Base-by-base conservation (phyloP, 306 rosid genomes). In the Trichosanthes cucumerina region DNA sequence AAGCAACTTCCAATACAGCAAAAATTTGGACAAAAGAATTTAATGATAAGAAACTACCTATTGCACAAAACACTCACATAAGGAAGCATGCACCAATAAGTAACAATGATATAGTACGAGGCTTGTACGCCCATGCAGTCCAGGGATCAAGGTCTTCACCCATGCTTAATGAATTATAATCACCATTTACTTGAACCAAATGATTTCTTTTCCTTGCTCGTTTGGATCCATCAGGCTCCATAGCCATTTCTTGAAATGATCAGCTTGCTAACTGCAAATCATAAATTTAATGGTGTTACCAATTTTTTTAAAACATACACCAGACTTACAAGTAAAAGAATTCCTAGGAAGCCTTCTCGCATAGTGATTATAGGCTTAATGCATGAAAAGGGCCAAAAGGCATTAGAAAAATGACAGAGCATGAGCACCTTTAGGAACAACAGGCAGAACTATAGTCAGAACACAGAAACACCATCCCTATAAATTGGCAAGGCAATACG, bases 101-200 rank as follows among this genome's bases (percentile, higher is more conserved):
- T 80, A 96, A 89, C 85, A 96, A 82, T 28, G 99, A 87, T 78
- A 96, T 86, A 0, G 99, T 96, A 18, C 92, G 99, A 78, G 99
- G 99, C 91, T 84, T 92, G 96, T 96, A 96, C 19, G 99, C 98
- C 99, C 98, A 96, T 24, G 99, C 99, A 64, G 99, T 96, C 99
- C 99, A 96, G n/a, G 99, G 99, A 90, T 96, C 99, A 80, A 84
- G 84, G 18, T 92, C 99, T 65, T 92, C 97, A 13, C 88, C 87
- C 77, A 76, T 52, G 82, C 79, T 82, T 44, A 82, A 83, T 50
- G 76, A 79, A 85, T 85, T 87, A 70, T n/a, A 78, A 78, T 82
- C 86, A 34, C 97, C 99, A 73, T 93, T 96, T 90, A 82, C 90
- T 79, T 89, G 86, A 77, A 84, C 80, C 74, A 4, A 49, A 85